A percentile compares a stretch with the other conserved stretches of the same genome.
These are phyloP conservation scores for Ustilago shanxiensis DNA, from an alignment of 1,284 basidiomycete genomes.

Conservation along the genomic window DNA sequence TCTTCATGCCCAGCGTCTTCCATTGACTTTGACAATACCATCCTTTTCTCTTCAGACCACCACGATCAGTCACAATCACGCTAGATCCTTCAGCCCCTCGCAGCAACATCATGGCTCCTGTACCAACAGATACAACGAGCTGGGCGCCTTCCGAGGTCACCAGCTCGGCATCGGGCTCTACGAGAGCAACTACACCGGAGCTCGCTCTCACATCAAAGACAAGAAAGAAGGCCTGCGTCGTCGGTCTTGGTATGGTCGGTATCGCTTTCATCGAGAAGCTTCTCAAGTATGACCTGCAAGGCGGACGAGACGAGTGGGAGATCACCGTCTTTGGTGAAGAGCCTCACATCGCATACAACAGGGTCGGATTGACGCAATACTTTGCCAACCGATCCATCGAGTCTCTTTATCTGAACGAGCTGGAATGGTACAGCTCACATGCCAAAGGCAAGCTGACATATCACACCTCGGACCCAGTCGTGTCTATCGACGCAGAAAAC, in stretches of 20 bases:
- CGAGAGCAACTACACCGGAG: constrained; percentile 41
- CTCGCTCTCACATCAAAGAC: constrained; percentile 30
- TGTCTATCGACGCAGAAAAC: constrained; percentile 72
- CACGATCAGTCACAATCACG: neutral
- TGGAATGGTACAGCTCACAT: constrained; percentile 75
- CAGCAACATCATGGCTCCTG: constrained; percentile 38
- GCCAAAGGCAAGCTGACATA: constrained; percentile 65
- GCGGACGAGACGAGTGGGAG: constrained; percentile 54
- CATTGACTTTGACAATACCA: no score
- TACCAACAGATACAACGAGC: constrained; percentile 31
- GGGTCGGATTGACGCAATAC: constrained; percentile 77
- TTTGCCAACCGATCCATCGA: constrained; percentile 78
- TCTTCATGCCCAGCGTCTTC: neutral
- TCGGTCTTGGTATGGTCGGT: constrained; percentile 80
- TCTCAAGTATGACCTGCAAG: constrained; percentile 57
- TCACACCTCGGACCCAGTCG: constrained; percentile 71
- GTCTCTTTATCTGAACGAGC: constrained; percentile 77
- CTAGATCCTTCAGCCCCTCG: no score
- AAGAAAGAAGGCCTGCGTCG: constrained; percentile 72
- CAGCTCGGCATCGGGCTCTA: constrained; percentile 38
- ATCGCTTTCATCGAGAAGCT: constrained; percentile 73
- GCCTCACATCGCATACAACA: constrained; percentile 76
- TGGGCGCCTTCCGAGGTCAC: constrained; percentile 13
- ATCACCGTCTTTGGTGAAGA: constrained; percentile 74
- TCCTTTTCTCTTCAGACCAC: neutral